Evolutionary conservation across 202 grass and related monocot genomes (phyloP).

Genomic region (Panicum hallii): DNA sequence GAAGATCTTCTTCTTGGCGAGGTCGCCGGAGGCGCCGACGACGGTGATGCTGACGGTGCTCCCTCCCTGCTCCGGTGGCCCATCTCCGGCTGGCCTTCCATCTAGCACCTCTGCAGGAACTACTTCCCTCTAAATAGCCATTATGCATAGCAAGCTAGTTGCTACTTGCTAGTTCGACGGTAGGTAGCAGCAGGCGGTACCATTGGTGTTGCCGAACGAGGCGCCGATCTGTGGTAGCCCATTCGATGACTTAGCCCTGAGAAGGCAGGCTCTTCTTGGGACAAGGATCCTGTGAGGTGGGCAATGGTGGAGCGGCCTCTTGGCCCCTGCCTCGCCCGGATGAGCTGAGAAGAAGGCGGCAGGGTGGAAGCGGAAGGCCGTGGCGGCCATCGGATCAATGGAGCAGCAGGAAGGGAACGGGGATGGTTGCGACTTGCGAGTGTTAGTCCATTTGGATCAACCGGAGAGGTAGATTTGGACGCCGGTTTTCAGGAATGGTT

Average conservation of each 20-base stretch:
- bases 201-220: constrained; percentile 58
- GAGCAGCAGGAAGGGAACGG: constrained; percentile 11
- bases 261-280: constrained; percentile 33
- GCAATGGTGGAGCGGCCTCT: not conserved
- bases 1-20: constrained; percentile 98
- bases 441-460: constrained; percentile 32
- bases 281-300: constrained; percentile 25
- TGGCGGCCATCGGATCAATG: constrained; percentile 45
- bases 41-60: constrained; percentile 85
- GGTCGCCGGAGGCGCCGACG: constrained; percentile 93
- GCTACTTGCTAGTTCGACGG: not conserved
- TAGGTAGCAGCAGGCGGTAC: constrained; percentile 11
- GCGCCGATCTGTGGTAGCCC: constrained; percentile 65
- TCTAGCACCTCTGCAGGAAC: constrained; percentile 48
- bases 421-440: not conserved
- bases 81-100: constrained; percentile 35
- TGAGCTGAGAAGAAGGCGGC: constrained; percentile 15
- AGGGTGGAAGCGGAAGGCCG: constrained; percentile 29
- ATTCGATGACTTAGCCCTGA: constrained; percentile 62
- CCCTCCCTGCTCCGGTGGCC: constrained; percentile 40
- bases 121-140: not conserved
- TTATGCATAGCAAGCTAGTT: not conserved
- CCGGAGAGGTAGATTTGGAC: not conserved
- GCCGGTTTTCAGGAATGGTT: not conserved
- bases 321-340: not conserved